These are phyloP conservation scores for Tylopilus vinaceipallidus DNA, from an alignment of 768 basidiomycete species.

Conservation along the genomic window DNA sequence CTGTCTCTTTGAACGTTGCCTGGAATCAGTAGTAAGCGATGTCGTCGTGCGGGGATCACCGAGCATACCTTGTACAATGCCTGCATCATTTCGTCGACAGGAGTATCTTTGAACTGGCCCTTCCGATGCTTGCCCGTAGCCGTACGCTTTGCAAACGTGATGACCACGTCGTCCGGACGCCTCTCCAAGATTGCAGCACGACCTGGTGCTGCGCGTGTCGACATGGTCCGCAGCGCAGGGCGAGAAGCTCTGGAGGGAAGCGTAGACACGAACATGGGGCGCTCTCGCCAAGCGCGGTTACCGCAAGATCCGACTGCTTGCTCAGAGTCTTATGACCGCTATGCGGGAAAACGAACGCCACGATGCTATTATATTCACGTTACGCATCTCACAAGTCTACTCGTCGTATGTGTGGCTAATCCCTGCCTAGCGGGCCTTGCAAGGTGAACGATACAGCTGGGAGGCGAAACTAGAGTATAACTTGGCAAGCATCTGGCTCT, in stretches of 20 bases:
- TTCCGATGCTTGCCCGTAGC: conserved; percentile 87
- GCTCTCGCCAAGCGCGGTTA: not conserved
- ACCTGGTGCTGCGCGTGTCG: conserved; percentile 39
- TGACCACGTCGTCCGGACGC: conserved; percentile 82
- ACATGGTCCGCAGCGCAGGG: conserved; percentile 25
- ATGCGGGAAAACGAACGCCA: not conserved
- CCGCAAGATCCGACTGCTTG: conserved; percentile 1
- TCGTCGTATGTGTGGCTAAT: not conserved
- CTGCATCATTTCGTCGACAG: conserved; percentile 83
- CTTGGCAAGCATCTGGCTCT: not conserved
- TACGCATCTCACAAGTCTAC: conserved; percentile 1
- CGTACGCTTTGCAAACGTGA: conserved; percentile 88
- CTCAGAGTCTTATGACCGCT: conserved; percentile 1
- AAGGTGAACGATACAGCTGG: too few relatives aligned
- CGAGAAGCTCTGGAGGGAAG: conserved; percentile 12
- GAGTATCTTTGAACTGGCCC: conserved; percentile 86
- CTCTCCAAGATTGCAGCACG: conserved; percentile 59
- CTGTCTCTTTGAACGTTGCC: conserved; percentile 66
- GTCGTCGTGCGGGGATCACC: not conserved
- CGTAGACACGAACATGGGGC: conserved; percentile 18
- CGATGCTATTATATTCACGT: not conserved
- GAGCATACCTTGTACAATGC: conserved; percentile 71
- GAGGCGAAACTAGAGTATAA: not conserved
- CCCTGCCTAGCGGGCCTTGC: too few relatives aligned
- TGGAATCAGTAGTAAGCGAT: conserved; percentile 23